Conservation (phyloP, 2,329 filamentous ascomycete genomes). For the Fusarium paranaense region DNA sequence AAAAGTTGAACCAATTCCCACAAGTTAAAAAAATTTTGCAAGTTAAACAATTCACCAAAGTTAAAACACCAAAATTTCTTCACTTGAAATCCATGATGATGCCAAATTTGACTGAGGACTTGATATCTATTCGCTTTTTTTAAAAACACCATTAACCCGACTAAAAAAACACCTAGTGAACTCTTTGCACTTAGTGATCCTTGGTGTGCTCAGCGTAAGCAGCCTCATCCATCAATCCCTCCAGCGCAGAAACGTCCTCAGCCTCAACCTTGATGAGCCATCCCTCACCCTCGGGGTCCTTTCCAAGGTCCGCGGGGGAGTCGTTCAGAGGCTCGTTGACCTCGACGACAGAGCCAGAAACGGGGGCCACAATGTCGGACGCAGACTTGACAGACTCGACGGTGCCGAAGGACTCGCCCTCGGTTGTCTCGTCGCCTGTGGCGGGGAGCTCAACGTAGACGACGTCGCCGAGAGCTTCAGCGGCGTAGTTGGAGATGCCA, state of each 20-base stretch:
- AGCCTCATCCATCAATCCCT: constrained; percentile 76
- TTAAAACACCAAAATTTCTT: constrained; percentile 1
- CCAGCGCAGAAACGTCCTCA: constrained; percentile 64
- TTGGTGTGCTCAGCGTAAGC: constrained; percentile 63
- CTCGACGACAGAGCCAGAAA: constrained; percentile 76
- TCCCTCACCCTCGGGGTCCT: constrained; percentile 79
- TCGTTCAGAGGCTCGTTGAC: constrained; percentile 64
- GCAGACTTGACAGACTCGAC: constrained; percentile 95
- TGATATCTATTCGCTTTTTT: constrained; percentile 36
- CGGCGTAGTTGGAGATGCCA: constrained; percentile 87
- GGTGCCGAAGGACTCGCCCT: constrained; percentile 84
- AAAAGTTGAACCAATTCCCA: background rate
- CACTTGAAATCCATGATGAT: background rate
- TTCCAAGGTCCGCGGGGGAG: constrained; percentile 64
- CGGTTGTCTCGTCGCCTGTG: constrained; percentile 69
- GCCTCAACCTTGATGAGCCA: constrained; percentile 88
- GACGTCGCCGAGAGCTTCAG: constrained; percentile 86
- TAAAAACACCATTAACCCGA: constrained; percentile 25
- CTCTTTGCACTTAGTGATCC: constrained; percentile 14
- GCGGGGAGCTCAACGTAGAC: constrained; percentile 90
- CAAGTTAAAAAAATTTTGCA: constrained; percentile 11
- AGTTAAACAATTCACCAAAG: constrained; percentile 6
- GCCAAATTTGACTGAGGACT: background rate
- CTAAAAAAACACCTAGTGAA: background rate
- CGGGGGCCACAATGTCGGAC: constrained; percentile 87